Evolutionary conservation across 306 rosid genomes (phyloP), one percentile per base, ranked within the genome.

Genomic region (Sicyos baderoa): DNA sequence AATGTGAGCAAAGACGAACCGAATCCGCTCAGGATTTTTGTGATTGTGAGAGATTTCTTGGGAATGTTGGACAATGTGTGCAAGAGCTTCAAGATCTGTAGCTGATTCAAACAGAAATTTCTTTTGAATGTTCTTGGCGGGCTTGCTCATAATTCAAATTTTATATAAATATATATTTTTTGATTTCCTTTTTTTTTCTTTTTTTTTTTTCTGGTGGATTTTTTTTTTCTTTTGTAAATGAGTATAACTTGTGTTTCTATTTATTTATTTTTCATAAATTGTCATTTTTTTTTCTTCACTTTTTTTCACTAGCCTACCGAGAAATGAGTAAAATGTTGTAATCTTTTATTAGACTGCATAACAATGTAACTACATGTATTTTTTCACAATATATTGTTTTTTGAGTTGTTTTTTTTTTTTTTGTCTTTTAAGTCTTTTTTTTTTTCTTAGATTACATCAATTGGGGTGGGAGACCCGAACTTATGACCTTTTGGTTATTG

Each of bases 41-140:
- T 94, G 72, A 88, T 94, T 17, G 97, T 94, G 47, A 94, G 97
- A 71, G 99, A 94, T 71, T 94, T 94, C 78, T 51, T 94, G 76
- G 90, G 90, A 2, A 86, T 88, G 95, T 80, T 94, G 76, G 96
- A 94, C 76, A 80, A 84, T 80, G 96, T 94, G 13, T 94, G 96
- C 78, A 94, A 88, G 45, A 67, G 57, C 56, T 67, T 67, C 54
- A 67, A 67, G 56, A 47, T 67, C 2, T 57, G 72, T 3, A 23
- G 72, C 50, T 67, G 53, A 64, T 67, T 67, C 51, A 47, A 14
- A 47, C 3, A 5, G 35, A 11, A 1, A 35, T 4, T 55, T 61
- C 40, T 61, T 35, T 60, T n/a, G 6, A 67, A 49, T 1, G 11
- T 11, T 66, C 54, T 66, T 66, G 21, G 13, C 71, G 52, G 42